A percentile compares a stretch with the other conserved stretches of the same genome.
Conservation (phyloP, 2,329 filamentous ascomycete genomes). For the Aspergillus neotritici region DNA sequence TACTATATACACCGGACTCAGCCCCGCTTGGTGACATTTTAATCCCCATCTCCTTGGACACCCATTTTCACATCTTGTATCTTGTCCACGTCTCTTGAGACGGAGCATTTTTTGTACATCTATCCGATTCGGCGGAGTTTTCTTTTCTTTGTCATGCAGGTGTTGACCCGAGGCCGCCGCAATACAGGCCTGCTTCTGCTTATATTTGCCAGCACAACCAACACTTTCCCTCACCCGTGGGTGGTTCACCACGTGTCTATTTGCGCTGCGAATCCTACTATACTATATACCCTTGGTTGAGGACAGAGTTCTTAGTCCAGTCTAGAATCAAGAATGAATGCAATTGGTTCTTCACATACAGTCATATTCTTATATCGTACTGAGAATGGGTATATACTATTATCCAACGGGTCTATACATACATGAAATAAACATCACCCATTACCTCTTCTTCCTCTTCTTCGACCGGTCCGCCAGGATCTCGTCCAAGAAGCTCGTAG, state of each 20-base stretch:
- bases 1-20: too few relatives aligned
- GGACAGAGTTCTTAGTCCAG: conserved; percentile 4
- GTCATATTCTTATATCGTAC: conserved; percentile 12
- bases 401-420: conserved; percentile 2
- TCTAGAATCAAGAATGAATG: conserved; percentile 19
- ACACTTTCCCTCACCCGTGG: neutral
- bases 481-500: conserved; percentile 51
- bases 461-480: conserved; percentile 43
- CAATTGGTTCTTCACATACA: conserved; percentile 17
- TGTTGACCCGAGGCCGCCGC: too few relatives aligned
- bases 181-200: too few relatives aligned
- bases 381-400: conserved; percentile 6
- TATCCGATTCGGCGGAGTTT: too few relatives aligned
- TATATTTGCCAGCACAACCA: too few relatives aligned
- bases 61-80: too few relatives aligned
- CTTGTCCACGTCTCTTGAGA: too few relatives aligned
- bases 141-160: too few relatives aligned
- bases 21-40: too few relatives aligned
- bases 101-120: too few relatives aligned
- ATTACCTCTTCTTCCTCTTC: conserved; percentile 46
- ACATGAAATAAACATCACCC: neutral
- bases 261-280: neutral
- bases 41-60: too few relatives aligned
- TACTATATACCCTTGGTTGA: conserved; percentile 8
- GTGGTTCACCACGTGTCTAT: neutral